These are phyloP conservation scores for Cenchrus americanus DNA, from an alignment of 176 grass and related monocot species.

Conservation along the genomic window DNA sequence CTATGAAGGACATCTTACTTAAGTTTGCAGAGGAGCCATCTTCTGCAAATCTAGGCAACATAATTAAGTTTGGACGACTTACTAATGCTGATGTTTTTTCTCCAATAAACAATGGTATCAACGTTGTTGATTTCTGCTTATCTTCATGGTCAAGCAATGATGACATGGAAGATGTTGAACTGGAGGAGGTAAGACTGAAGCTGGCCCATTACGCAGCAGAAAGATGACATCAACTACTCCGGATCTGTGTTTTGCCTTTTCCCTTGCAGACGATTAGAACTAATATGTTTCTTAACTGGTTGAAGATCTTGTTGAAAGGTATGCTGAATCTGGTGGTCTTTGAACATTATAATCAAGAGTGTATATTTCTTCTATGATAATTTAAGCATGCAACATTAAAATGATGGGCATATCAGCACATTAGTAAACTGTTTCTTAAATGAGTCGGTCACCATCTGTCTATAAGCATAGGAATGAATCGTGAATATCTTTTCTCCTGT, in stretches of 20 bases:
- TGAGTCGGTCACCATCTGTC: background rate
- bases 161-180: constrained; percentile 63
- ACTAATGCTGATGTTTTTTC: constrained; percentile 34
- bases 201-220: constrained; percentile 45
- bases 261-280: constrained; percentile 7
- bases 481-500: background rate
- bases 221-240: constrained; percentile 34
- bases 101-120: constrained; percentile 37
- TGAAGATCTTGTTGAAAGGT: constrained; percentile 25
- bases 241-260: background rate
- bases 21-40: constrained; percentile 73
- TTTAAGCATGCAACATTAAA: background rate
- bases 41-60: constrained; percentile 61
- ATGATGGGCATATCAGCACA: constrained; percentile 2
- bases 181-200: constrained; percentile 68
- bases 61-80: constrained; percentile 66
- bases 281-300: constrained; percentile 28
- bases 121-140: constrained; percentile 68
- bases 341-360: background rate
- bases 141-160: constrained; percentile 74
- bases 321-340: background rate
- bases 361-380: background rate
- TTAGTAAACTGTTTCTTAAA: constrained; percentile 24
- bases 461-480: background rate
- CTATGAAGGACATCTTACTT: constrained; percentile 72